These are phyloP conservation scores for Debaryomycetaceae sp. DNA, from an alignment of 1,139 yeast species.

Conservation along the genomic window DNA sequence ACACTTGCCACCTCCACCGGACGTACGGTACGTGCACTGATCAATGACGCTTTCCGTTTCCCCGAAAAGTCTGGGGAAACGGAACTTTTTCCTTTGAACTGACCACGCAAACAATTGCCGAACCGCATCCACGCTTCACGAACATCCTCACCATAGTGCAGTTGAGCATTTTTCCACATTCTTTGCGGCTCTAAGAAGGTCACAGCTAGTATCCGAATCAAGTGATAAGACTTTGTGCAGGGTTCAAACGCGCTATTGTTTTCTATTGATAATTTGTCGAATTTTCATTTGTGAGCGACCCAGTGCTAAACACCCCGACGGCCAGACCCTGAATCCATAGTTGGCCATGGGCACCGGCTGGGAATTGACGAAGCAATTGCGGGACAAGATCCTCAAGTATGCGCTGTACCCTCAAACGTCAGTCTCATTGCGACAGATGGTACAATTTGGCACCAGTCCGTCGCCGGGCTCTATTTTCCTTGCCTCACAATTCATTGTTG, in stretches of 20 bases:
- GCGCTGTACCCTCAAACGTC: constrained; percentile 82
- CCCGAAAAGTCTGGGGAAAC: constrained; percentile 7
- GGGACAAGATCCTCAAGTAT: constrained; percentile 45
- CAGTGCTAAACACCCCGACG: constrained; percentile 1
- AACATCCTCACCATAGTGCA: no score
- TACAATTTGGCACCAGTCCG: constrained; percentile 82
- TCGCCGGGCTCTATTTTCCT: constrained; percentile 74
- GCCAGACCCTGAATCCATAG: constrained; percentile 5
- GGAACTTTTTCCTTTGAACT: constrained; percentile 1
- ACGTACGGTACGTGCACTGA: no score
- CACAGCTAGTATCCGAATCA: no score
- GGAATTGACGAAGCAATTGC: constrained; percentile 38
- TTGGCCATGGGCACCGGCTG: constrained; percentile 42
- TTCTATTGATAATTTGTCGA: constrained; percentile 3
- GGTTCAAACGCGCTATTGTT: no score
- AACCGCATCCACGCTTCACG: background rate
- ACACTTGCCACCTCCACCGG: no score
- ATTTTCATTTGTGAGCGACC: constrained; percentile 1
- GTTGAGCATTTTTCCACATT: no score
- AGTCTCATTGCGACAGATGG: constrained; percentile 83
- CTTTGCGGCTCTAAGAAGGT: no score
- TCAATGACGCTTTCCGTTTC: no score
- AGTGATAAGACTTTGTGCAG: no score
- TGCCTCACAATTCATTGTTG: constrained; percentile 81
- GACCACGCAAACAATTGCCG: background rate